Conservation (phyloP, 495 filamentous ascomycete genomes). For the Podospora pseudoanserina region DNA sequence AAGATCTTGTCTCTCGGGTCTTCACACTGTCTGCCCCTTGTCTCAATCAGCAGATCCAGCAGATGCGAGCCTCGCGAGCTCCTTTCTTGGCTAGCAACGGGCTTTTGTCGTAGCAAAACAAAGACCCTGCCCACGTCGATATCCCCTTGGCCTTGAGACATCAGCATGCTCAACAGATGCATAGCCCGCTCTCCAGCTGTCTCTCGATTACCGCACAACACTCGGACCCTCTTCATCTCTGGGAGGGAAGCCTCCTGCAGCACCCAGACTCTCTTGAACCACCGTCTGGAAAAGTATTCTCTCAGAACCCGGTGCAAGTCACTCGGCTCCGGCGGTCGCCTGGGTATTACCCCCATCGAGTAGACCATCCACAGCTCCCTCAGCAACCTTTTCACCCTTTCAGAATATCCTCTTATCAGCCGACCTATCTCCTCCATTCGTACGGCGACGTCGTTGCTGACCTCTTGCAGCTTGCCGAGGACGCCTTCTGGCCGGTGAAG, state of each 20-base stretch:
- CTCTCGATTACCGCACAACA: constrained; percentile 7
- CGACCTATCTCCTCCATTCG: background rate
- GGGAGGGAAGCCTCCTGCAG: constrained; percentile 22
- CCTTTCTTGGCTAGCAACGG: background rate
- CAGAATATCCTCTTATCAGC: background rate
- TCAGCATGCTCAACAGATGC: constrained; percentile 6
- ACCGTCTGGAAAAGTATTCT: constrained; percentile 16
- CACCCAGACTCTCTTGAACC: constrained; percentile 21
- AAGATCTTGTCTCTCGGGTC: constrained; percentile 26
- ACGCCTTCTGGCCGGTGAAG: background rate
- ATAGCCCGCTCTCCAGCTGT: constrained; percentile 6
- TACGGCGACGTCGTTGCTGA: background rate
- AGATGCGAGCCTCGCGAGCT: background rate
- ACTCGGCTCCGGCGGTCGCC: background rate
- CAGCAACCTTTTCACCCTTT: background rate
- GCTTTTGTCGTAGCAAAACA: background rate
- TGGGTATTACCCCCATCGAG: background rate
- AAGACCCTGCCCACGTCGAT: background rate
- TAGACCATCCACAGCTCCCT: constrained; percentile 6
- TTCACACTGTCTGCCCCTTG: background rate
- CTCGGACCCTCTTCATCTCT: constrained; percentile 5
- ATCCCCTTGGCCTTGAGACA: background rate
- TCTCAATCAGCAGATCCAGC: constrained; percentile 15
- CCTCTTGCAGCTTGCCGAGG: background rate
- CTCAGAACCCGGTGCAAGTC: constrained; percentile 5